phyloP scores from a whole-genome alignment of 2,329 filamentous ascomycete genomes.

The Leptosphaerulina australis region DNA sequence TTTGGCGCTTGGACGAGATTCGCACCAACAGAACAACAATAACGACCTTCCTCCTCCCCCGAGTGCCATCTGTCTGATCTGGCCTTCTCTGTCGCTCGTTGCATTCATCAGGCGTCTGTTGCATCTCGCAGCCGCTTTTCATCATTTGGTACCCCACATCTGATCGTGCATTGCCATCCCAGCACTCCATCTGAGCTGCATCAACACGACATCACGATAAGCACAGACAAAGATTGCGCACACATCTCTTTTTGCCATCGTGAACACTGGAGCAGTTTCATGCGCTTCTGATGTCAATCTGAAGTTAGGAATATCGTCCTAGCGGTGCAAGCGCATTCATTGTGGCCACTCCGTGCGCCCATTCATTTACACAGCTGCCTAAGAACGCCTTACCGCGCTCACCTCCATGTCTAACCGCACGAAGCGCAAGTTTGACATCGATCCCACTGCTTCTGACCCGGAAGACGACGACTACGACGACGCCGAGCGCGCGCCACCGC shows the following conservation, averaged over 20 bases:
- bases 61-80: slow-evolving; percentile 24
- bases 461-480: slow-evolving; percentile 49
- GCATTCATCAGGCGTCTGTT: slow-evolving; percentile 19
- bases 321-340: slow-evolving; percentile 35
- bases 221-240: slow-evolving; percentile 28
- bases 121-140: slow-evolving; percentile 18
- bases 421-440: slow-evolving; percentile 51
- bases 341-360: slow-evolving; percentile 11
- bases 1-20: slow-evolving; percentile 24
- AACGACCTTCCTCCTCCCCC: slow-evolving; percentile 19
- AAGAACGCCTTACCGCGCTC: slow-evolving; percentile 30
- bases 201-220: slow-evolving; percentile 30
- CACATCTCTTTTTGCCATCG: slow-evolving; percentile 22
- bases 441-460: slow-evolving; percentile 49
- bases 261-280: slow-evolving; percentile 27
- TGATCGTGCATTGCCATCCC: slow-evolving; percentile 26
- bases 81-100: slow-evolving; percentile 17
- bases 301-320: slow-evolving; percentile 16
- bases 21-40: slow-evolving; percentile 30
- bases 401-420: slow-evolving; percentile 46
- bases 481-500: slow-evolving; percentile 37
- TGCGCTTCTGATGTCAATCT: slow-evolving; percentile 35
- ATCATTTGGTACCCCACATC: slow-evolving; percentile 1
- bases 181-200: slow-evolving; percentile 24
- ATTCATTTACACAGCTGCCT: slow-evolving; percentile 28